Evolutionary conservation across 164 flowering plant species (phyloP).

Genomic region (Umbellularia californica): DNA sequence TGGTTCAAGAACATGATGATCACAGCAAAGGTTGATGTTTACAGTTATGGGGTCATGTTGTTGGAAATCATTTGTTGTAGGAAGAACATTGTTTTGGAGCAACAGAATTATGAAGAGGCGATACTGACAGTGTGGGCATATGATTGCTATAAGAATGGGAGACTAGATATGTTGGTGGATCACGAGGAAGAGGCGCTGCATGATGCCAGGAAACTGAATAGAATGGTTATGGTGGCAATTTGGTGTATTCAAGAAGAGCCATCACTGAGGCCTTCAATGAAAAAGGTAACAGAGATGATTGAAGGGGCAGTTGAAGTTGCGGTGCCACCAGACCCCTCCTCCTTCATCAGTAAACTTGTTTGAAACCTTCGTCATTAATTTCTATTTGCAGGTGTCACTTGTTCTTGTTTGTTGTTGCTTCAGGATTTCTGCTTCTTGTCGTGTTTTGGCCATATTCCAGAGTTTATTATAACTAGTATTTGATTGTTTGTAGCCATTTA

Average conservation of each 20-base stretch:
- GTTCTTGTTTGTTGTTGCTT: not conserved
- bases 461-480: too few relatives aligned
- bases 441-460: too few relatives aligned
- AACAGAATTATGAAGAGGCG: not conserved
- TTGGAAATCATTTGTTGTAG: constrained; percentile 21
- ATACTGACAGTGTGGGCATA: constrained; percentile 19
- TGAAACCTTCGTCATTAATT: not conserved
- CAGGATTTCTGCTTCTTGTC: too few relatives aligned
- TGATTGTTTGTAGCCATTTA: too few relatives aligned
- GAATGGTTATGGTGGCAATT: constrained; percentile 32
- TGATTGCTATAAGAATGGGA: constrained; percentile 17
- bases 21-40: constrained; percentile 19
- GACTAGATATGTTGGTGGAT: constrained; percentile 10
- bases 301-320: constrained; percentile 32
- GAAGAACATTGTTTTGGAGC: constrained; percentile 6
- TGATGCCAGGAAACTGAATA: constrained; percentile 18
- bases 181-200: constrained; percentile 11
- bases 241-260: constrained; percentile 52
- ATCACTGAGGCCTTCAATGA: constrained; percentile 39
- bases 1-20: constrained; percentile 19
- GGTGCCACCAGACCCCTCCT: constrained; percentile 22
- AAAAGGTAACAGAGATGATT: constrained; percentile 32
- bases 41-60: constrained; percentile 22
- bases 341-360: constrained; percentile 7
- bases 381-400: not conserved